These are phyloP conservation scores for Psilocybe azurescens DNA, from an alignment of 768 basidiomycete genomes.

Conservation along the genomic window DNA sequence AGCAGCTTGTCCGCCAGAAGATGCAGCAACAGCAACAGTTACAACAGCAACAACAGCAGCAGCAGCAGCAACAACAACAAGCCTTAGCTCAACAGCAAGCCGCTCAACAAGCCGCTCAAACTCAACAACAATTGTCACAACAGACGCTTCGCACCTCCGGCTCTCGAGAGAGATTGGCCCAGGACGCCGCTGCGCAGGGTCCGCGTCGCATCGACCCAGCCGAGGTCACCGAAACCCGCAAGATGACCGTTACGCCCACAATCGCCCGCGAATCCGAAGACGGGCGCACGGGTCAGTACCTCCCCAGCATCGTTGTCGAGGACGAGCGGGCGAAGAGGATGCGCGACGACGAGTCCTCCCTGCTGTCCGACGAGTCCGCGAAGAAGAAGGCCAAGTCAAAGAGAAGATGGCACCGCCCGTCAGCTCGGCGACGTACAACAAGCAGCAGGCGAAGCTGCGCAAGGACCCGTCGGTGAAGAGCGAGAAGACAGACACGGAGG, in stretches of 20 bases:
- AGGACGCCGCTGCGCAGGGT: slow-evolving; percentile 20
- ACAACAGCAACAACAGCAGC: slow-evolving; percentile 25
- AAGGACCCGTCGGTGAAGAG: slow-evolving; percentile 41
- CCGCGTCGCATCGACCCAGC: slow-evolving; percentile 60
- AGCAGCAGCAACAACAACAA: slow-evolving; percentile 37
- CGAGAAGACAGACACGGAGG: slow-evolving; percentile 34
- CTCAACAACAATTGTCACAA: slow-evolving; percentile 40
- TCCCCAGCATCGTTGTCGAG: slow-evolving; percentile 36
- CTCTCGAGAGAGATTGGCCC: slow-evolving; percentile 19
- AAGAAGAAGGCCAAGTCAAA: slow-evolving; percentile 55
- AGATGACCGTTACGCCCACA: slow-evolving; percentile 78
- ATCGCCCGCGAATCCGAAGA: slow-evolving; percentile 65
- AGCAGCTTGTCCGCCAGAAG: slow-evolving; percentile 14
- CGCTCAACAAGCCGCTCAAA: slow-evolving; percentile 32
- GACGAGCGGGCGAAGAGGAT: slow-evolving; percentile 51
- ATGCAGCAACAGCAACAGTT: slow-evolving; percentile 14
- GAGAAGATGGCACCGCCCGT: slow-evolving; percentile 55
- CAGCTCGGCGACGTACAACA: slow-evolving; percentile 43
- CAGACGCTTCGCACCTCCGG: too few relatives aligned
- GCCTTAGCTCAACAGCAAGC: slow-evolving; percentile 35
- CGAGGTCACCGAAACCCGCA: slow-evolving; percentile 74
- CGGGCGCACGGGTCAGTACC: slow-evolving; percentile 28
- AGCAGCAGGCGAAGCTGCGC: slow-evolving; percentile 40
- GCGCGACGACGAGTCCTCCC: slow-evolving; percentile 45
- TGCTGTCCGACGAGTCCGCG: slow-evolving; percentile 31